phyloP scores from a whole-genome alignment of 2,329 filamentous ascomycete species.

The Aspergillus phoenicis region DNA sequence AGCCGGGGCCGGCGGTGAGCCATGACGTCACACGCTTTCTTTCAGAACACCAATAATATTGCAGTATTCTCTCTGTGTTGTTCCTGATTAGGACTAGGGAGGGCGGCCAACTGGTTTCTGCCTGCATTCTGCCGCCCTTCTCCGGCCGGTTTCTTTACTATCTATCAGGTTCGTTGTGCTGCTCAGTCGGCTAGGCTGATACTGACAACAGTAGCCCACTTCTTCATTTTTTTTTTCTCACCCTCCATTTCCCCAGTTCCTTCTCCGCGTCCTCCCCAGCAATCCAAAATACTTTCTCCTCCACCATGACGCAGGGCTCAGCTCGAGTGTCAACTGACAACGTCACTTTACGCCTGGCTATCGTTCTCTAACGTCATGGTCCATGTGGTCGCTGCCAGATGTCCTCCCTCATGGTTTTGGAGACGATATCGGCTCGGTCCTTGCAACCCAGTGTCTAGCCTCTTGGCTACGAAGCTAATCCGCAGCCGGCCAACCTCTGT shows the following conservation, averaged over 20 bases:
- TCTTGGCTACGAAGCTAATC: neutral
- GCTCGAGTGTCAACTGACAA: neutral
- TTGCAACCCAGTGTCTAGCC: neutral
- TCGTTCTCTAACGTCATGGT: neutral
- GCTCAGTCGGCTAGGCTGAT: neutral
- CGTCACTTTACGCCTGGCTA: neutral
- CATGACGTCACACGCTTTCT: neutral
- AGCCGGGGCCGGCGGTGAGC: neutral
- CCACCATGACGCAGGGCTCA: slow-evolving; percentile 1
- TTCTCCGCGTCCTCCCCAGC: neutral
- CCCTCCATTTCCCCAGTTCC: neutral
- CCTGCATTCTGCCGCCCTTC: too few relatives aligned
- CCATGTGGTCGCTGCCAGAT: neutral
- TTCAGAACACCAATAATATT: neutral
- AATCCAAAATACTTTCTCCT: neutral
- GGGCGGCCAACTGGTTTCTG: too few relatives aligned
- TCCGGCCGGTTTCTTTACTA: neutral
- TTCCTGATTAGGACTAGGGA: too few relatives aligned
- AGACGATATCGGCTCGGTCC: neutral
- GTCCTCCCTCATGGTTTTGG: neutral
- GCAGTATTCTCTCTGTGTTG: neutral
- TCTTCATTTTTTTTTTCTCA: neutral
- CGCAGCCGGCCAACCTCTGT: neutral
- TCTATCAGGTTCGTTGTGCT: too few relatives aligned
- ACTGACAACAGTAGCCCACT: neutral